Base-by-base conservation (phyloP, 176 grass and related monocot species). In the Tillandsia leiboldiana region DNA sequence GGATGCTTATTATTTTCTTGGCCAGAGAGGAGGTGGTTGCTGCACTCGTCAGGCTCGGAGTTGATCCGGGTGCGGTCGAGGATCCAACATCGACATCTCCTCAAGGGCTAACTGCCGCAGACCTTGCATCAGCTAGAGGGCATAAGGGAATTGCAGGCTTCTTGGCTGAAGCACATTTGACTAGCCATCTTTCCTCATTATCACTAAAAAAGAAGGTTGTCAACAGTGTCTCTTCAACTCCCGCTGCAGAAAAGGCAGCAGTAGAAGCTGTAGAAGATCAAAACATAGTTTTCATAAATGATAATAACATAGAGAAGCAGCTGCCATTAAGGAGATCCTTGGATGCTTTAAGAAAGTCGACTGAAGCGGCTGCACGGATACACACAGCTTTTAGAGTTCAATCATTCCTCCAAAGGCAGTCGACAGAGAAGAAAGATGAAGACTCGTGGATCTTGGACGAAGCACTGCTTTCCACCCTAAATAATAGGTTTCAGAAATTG, bases 111-210 rank as follows among this genome's bases (percentile, higher is more conserved):
- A 87, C 88, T 70, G 85, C 88, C 71, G 88, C 85, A 64, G 92
- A 96, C 72, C 73, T 96, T 2, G 88, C 92, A 77, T 96, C 88
- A 29, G 70, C 24, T 73, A 87, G 90, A 76, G 85, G 92, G 15
- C 78, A 88, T 61, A 96, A 80, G 77, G 88, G 88, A 72, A 91
- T 96, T 65, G 84, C 85, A 57, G 92, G 85, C 58, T 96, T 88
- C 75, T 83, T 96, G 65, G 88, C 85, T n/a, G 88, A 96, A 53
- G 87, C 80, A 63, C 82, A 82, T 83, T 85, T 96, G 75, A 96
- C 88, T 12, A 96, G 88, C 62, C 88, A 86, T 83, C 88, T 86
- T 75, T 84, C 84, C 28, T 84, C 66, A 15, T 72, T 96, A 57
- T 78, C 79, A 49, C 63, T 88, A 52, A 91, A 86, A 71, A 83